phyloP scores from a whole-genome alignment of 2,329 filamentous ascomycete genomes.

The Tolypocladium tundrense region DNA sequence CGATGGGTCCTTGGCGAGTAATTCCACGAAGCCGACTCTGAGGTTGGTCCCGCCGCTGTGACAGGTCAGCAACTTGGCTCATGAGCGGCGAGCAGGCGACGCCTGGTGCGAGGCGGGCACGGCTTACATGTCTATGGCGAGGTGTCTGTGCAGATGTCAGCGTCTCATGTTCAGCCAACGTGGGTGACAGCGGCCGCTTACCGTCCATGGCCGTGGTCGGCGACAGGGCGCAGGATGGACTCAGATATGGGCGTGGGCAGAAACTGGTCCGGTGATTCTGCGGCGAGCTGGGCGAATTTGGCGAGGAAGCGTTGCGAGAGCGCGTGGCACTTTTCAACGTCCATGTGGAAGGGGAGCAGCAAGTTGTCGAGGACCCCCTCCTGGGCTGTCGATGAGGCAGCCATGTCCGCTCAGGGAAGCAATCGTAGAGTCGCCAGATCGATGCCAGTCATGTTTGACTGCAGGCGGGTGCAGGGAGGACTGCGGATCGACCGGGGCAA shows the following conservation, averaged over 20 bases:
- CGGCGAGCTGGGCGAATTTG: conserved; percentile 40
- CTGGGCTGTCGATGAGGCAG: background rate
- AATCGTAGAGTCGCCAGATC: background rate
- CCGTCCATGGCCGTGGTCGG: conserved; percentile 33
- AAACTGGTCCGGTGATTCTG: conserved; percentile 44
- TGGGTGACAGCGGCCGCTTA: conserved; percentile 22
- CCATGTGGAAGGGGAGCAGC: conserved; percentile 38
- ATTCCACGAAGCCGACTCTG: conserved; percentile 56
- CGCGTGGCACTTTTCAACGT: conserved; percentile 31
- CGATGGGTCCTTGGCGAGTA: conserved; percentile 29
- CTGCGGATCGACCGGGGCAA: too few species aligned
- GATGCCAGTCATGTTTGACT: background rate
- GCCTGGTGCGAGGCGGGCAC: background rate
- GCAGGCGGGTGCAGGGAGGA: background rate
- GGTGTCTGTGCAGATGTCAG: conserved; percentile 32
- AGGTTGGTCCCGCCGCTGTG: conserved; percentile 57
- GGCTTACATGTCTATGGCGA: conserved; percentile 56
- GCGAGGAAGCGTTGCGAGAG: conserved; percentile 37
- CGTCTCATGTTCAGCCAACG: background rate
- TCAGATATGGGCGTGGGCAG: conserved; percentile 52
- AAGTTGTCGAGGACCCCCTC: conserved; percentile 28
- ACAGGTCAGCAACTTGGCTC: conserved; percentile 2
- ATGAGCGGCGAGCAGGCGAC: background rate
- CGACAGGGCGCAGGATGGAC: conserved; percentile 40
- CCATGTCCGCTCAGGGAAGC: conserved; percentile 11